Evolutionary conservation across 345 rosid species (phyloP), one percentile per base, ranked within the genome.

Genomic region (Eucalyptus cloeziana): DNA sequence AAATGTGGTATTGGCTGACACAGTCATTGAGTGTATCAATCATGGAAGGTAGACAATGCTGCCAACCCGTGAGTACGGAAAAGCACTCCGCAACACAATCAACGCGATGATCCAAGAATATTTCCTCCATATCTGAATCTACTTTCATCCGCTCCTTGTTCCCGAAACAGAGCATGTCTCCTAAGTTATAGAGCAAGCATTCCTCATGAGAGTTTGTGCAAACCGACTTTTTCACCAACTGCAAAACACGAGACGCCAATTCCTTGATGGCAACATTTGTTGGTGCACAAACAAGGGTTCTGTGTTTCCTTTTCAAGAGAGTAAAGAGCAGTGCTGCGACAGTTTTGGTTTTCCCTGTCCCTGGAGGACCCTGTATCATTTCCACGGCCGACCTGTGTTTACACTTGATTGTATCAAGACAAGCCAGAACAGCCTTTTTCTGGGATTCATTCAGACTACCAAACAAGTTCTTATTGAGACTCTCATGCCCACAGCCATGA

Each of bases 281-380:
- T 54, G 91, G 90, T 27, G 92, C 90, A 88, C 91, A 90, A 27
- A 86, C 88, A 33, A 91, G 80, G 52, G 87, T 88, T 87, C 90
- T 91, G 85, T 51, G 86, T n/a, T 91, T 86, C 89, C 87, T 87
- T 8, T 45, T 44, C 44, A 91, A 33, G 56, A 91, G 80, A 50
- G 49, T 33, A 16, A 86, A 49, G 21, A 91, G 88, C 90, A 90
- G 69, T 22, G 83, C 49, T 9, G 88, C 86, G 0, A 89, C 40
- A 22, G 93, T 91, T 43, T 89, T 90, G 7, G 91, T 88, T 33
- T 89, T 91, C 16, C 92, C 92, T 4, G 92, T 88, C 24, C 91
- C 89, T 11, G 93, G 91, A 9, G 90, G 93, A 45, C 93, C 93
- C 91, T 88, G 64, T 47, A 91, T 91, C 11, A 91, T 90, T 76